phyloP scores from a whole-genome alignment of 768 basidiomycete genomes.

The Sporobolomyces pararoseus region DNA sequence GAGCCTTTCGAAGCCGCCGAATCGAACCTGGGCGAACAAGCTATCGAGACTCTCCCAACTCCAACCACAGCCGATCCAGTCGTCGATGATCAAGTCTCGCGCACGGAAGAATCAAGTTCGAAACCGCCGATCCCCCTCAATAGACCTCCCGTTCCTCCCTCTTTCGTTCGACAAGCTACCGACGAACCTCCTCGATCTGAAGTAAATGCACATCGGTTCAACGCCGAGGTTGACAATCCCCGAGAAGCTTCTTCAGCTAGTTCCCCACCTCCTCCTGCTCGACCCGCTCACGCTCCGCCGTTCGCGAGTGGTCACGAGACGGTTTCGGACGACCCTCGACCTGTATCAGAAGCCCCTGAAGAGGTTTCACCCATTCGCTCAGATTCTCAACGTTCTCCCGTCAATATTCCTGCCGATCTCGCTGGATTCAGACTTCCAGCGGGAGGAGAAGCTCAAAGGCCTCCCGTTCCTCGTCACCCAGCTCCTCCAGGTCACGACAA shows the following conservation, averaged over 20 bases:
- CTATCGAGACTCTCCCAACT: conserved; percentile 5
- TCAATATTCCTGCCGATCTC: background rate
- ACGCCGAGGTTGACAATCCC: conserved; percentile 3
- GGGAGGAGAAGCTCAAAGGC: background rate
- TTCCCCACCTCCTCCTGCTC: conserved; percentile 3
- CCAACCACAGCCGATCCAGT: background rate
- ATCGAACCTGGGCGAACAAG: background rate
- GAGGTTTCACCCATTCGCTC: background rate
- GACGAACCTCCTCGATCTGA: conserved; percentile 1
- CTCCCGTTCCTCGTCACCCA: conserved; percentile 27
- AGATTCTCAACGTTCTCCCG: background rate
- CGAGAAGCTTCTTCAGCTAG: background rate
- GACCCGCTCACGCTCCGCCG: conserved; percentile 3
- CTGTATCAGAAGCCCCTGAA: background rate
- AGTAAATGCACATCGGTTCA: background rate
- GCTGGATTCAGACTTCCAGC: background rate
- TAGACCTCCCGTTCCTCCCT: conserved; percentile 21
- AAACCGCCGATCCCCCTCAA: background rate
- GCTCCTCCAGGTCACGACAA: background rate
- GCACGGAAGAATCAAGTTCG: background rate
- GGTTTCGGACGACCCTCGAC: conserved; percentile 9
- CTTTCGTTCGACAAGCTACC: conserved; percentile 16
- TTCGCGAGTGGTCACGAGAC: conserved; percentile 9
- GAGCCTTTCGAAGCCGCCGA: background rate
- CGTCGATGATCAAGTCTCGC: background rate